phyloP scores from a whole-genome alignment of 1,284 basidiomycete species.

The Ganoderma multipileum region DNA sequence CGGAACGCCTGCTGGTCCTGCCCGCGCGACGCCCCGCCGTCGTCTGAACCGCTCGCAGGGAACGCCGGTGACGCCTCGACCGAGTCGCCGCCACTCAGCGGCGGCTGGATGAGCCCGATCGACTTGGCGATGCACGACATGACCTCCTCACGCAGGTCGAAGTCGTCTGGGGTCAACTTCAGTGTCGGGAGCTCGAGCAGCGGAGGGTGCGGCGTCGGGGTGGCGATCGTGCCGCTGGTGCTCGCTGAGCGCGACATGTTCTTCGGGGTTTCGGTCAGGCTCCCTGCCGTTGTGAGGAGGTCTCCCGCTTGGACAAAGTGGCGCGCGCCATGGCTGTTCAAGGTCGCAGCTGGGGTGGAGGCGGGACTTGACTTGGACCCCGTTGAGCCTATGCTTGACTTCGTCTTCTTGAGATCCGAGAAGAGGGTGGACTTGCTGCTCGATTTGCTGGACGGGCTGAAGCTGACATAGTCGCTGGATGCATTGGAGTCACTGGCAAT shows the following conservation, averaged over 20 bases:
- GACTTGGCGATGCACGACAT: conserved; percentile 98
- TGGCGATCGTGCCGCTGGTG: conserved; percentile 52
- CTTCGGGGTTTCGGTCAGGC: conserved; percentile 53
- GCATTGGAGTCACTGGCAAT: conserved; percentile 50
- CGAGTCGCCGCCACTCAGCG: conserved; percentile 69
- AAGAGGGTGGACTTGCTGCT: conserved; percentile 27
- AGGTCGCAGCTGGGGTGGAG: conserved; percentile 27
- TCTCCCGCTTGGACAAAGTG: conserved; percentile 72
- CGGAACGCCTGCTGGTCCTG: conserved; percentile 51
- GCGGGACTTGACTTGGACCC: conserved; percentile 30
- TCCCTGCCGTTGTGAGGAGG: conserved; percentile 59
- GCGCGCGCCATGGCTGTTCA: conserved; percentile 34
- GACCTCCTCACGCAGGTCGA: conserved; percentile 92
- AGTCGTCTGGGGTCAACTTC: conserved; percentile 57
- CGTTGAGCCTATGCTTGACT: conserved; percentile 25
- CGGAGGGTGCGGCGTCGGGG: conserved; percentile 24
- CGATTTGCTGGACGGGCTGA: conserved; percentile 33
- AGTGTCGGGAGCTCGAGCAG: conserved; percentile 12
- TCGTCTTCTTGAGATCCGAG: conserved; percentile 18
- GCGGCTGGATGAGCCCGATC: conserved; percentile 92
- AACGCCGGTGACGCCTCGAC: conserved; percentile 71
- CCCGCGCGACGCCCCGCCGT: conserved; percentile 42
- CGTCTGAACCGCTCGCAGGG: conserved; percentile 48
- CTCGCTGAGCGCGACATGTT: conserved; percentile 57
- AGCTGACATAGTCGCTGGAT: conserved; percentile 63